Percentiles rank a stretch among this genome's conserved stretches.
Conservation (phyloP, 1,139 yeast genomes). For the Diutina ranongensis region DNA sequence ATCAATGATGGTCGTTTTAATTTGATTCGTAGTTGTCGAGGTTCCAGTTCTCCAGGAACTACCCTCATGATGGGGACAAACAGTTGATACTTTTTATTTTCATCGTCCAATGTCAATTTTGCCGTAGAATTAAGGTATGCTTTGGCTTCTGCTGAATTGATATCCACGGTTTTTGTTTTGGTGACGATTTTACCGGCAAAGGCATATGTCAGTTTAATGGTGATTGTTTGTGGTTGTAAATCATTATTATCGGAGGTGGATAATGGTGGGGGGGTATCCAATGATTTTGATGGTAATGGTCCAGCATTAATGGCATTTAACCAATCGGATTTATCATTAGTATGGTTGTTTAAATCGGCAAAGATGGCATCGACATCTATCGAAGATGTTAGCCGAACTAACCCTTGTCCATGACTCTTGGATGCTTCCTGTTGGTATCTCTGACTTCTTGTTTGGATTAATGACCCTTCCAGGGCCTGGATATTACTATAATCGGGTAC, state of each 20-base stretch:
- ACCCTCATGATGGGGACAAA: constrained; percentile 27
- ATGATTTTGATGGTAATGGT: too few relatives aligned
- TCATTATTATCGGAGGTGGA: not conserved
- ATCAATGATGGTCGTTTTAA: constrained; percentile 67
- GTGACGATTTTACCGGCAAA: constrained; percentile 82
- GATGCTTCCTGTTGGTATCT: constrained; percentile 11
- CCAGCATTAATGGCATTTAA: not conserved
- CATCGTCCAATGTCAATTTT: constrained; percentile 13
- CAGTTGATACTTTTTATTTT: constrained; percentile 12
- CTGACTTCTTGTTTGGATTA: constrained; percentile 30
- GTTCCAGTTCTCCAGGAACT: constrained; percentile 22
- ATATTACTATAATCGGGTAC: constrained; percentile 25
- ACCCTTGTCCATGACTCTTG: constrained; percentile 11
- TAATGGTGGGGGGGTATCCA: not conserved
- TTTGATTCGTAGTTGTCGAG: constrained; percentile 20
- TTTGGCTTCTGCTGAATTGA: constrained; percentile 74
- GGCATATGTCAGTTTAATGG: constrained; percentile 66
- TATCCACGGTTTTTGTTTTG: constrained; percentile 68
- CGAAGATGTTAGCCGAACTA: constrained; percentile 2
- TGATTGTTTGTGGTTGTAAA: constrained; percentile 17
- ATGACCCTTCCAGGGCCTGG: constrained; percentile 18
- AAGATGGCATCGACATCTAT: constrained; percentile 4
- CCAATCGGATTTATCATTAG: not conserved
- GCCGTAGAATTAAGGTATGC: constrained; percentile 58
- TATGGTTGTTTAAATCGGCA: not conserved